Evolutionary conservation across 345 rosid genomes (phyloP), one percentile per base, ranked within the genome.

Genomic region (Raphanus raphanistrum): DNA sequence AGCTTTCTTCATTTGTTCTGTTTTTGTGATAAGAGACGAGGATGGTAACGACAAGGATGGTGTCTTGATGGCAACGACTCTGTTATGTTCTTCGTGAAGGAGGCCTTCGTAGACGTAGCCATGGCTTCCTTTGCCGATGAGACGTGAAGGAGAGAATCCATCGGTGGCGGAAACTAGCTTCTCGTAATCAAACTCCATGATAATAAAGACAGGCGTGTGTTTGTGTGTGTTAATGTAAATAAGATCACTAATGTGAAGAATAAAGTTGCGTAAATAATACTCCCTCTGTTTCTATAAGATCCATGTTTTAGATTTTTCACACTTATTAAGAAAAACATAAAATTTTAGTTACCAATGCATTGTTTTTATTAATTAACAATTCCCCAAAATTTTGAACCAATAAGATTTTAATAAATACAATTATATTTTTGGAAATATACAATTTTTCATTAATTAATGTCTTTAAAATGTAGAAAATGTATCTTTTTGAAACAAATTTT

Each of bases 51-150:
- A 12, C 3, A 32, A 41, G 0, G 83, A 81, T 1, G 89, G 70
- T 73, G 82, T 78, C 71, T 92, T 90, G n/a, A 92, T 63, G 0
- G 97, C 96, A 1, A 90, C 86, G 71, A 60, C 3, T 43, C 11
- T 57, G 11, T 61, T 6, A 21, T 83, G 63, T 10, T 73, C 68
- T 8, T 71, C 45, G 4, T 64, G 54, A 52, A 88, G 82, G 57
- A 65, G 31, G 1, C 76, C 93, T 79, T 78, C 73, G 48, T 85
- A 89, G 17, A 92, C 83, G 1, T 84, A 82, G 26, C 96, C 96
- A 54, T 92, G 97, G 81, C 97, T 92, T 32, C 97, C 96, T 85
- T 82, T 90, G 6, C 97, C 97, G 3, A 92, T 57, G 64, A 92
- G 87, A 1, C 63, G 81, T 0, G 89, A 83, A 0, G 84, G 83